phyloP scores from a whole-genome alignment of 1,284 basidiomycete genomes.

The Veloboletus limbatus region DNA sequence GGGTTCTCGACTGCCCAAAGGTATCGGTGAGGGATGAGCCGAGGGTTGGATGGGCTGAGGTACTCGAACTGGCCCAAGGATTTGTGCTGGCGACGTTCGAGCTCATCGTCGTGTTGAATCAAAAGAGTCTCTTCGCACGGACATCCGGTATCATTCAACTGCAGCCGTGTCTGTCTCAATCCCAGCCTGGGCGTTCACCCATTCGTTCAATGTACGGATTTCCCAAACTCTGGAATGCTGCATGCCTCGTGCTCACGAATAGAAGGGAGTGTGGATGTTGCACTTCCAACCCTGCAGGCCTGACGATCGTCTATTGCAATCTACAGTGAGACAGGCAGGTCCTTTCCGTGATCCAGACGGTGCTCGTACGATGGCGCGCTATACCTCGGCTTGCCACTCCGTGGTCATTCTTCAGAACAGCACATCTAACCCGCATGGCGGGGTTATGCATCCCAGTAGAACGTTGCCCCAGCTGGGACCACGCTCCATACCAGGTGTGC shows the following conservation, averaged over 20 bases:
- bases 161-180: too few relatives aligned
- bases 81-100: conserved; percentile 24
- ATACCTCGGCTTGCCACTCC: too few relatives aligned
- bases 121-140: neutral
- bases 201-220: too few relatives aligned
- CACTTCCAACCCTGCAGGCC: neutral
- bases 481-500: neutral
- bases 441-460: neutral
- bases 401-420: too few relatives aligned
- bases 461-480: neutral
- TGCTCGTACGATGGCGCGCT: neutral
- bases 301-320: neutral
- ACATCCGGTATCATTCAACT: too few relatives aligned
- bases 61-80: conserved; percentile 27
- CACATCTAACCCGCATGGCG: too few relatives aligned
- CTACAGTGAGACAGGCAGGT: neutral
- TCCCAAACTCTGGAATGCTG: too few relatives aligned
- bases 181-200: too few relatives aligned
- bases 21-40: conserved; percentile 44
- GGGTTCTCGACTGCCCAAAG: conserved; percentile 63
- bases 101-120: conserved; percentile 23
- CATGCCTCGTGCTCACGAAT: too few relatives aligned
- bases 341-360: neutral
- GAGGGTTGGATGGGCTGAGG: conserved; percentile 20
- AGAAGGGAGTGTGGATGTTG: too few relatives aligned